These are phyloP conservation scores for Santalum album DNA, from an alignment of 164 flowering plant species.

Conservation along the genomic window DNA sequence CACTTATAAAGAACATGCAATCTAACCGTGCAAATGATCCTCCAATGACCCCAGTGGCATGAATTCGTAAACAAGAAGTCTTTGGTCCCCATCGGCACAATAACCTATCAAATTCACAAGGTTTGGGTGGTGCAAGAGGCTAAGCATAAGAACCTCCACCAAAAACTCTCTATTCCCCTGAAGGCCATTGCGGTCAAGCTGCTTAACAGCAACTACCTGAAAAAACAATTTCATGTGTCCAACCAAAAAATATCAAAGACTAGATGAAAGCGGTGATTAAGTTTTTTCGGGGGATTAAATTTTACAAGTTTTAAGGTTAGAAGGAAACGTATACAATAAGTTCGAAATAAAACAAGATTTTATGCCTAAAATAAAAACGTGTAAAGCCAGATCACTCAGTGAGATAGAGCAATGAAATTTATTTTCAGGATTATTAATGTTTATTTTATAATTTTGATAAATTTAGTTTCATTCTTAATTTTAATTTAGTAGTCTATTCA, in stretches of 20 bases:
- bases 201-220: conserved; percentile 86
- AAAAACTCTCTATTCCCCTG: conserved; percentile 85
- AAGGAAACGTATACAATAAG: too few species aligned
- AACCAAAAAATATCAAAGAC: not conserved
- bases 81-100: conserved; percentile 92
- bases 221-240: conserved; percentile 7
- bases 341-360: too few species aligned
- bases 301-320: too few species aligned
- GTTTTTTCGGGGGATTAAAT: too few species aligned
- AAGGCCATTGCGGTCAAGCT: conserved; percentile 84
- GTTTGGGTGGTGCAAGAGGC: conserved; percentile 77
- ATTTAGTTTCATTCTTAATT: too few species aligned
- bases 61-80: conserved; percentile 89
- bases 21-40: conserved; percentile 82
- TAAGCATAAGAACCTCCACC: conserved; percentile 95
- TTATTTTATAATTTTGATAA: too few species aligned
- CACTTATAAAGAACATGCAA: too few species aligned
- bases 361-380: too few species aligned
- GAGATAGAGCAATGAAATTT: too few species aligned
- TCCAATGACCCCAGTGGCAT: conserved; percentile 90
- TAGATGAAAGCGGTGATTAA: not conserved
- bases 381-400: too few species aligned
- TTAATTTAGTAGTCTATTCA: too few species aligned
- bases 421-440: too few species aligned
- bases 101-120: conserved; percentile 89